phyloP scores from a whole-genome alignment of 2,329 filamentous ascomycete genomes.

The Cryphonectria radicalis region DNA sequence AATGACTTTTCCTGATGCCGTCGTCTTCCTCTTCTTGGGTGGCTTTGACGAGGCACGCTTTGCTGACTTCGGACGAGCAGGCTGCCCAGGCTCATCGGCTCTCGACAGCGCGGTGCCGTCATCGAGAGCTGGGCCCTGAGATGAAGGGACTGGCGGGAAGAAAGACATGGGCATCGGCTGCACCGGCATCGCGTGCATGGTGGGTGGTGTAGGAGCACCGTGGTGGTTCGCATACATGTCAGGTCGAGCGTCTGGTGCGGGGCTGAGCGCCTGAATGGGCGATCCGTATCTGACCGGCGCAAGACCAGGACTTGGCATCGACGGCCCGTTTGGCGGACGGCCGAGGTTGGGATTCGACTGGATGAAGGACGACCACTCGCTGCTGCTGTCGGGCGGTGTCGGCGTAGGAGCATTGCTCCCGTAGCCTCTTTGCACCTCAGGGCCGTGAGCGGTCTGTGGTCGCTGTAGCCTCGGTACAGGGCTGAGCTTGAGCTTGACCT shows the following conservation, averaged over 20 bases:
- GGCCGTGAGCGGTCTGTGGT: slow-evolving; percentile 32
- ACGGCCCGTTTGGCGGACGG: slow-evolving; percentile 43
- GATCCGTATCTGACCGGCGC: slow-evolving; percentile 32
- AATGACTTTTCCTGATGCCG: slow-evolving; percentile 55
- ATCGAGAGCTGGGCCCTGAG: slow-evolving; percentile 29
- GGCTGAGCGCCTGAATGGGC: slow-evolving; percentile 22
- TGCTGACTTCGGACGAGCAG: slow-evolving; percentile 39
- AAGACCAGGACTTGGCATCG: slow-evolving; percentile 42
- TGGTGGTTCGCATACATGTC: slow-evolving; percentile 17
- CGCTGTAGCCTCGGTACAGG: slow-evolving; percentile 66
- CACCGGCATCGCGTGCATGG: slow-evolving; percentile 8
- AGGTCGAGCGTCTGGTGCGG: slow-evolving; percentile 24
- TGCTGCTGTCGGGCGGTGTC: slow-evolving; percentile 62
- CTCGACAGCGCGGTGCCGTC: slow-evolving; percentile 33
- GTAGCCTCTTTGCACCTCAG: slow-evolving; percentile 25
- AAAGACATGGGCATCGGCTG: slow-evolving; percentile 23
- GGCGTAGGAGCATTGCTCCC: slow-evolving; percentile 36
- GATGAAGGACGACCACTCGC: slow-evolving; percentile 77
- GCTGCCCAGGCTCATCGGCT: slow-evolving; percentile 35
- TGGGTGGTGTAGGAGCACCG: slow-evolving; percentile 29
- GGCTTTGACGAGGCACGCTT: slow-evolving; percentile 66
- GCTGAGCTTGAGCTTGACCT: slow-evolving; percentile 88
- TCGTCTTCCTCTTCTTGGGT: slow-evolving; percentile 48
- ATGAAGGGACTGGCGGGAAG: slow-evolving; percentile 32
- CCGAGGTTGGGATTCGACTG: slow-evolving; percentile 66